Conservation (phyloP, 1,284 basidiomycete genomes). For the Entoloma clypeatum region DNA sequence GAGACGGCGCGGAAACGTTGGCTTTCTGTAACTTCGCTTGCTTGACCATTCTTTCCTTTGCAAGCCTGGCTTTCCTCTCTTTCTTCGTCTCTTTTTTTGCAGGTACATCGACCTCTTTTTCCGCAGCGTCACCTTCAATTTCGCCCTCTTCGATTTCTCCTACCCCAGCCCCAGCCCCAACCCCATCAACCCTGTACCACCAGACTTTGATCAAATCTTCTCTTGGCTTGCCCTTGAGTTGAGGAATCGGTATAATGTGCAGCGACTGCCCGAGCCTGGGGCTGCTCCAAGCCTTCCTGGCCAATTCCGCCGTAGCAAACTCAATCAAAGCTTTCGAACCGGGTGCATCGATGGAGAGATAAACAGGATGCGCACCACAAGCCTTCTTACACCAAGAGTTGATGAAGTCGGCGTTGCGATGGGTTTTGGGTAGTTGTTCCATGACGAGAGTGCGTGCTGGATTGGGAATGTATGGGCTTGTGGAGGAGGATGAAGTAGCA, state of each 20-base stretch:
- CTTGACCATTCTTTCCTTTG: constrained; percentile 33
- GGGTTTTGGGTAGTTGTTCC: constrained; percentile 52
- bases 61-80: constrained; percentile 36
- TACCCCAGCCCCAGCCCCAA: constrained; percentile 35
- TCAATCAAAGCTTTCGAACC: constrained; percentile 51
- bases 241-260: constrained; percentile 27
- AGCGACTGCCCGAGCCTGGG: constrained; percentile 35
- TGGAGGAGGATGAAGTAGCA: constrained; percentile 6
- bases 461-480: constrained; percentile 34
- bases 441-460: constrained; percentile 54
- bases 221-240: constrained; percentile 41
- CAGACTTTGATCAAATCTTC: constrained; percentile 49
- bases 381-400: constrained; percentile 44
- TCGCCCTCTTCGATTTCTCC: constrained; percentile 40
- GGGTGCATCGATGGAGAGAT: constrained; percentile 35
- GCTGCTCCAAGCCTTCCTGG: constrained; percentile 48
- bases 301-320: constrained; percentile 43
- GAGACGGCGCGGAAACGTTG: constrained; percentile 2
- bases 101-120: constrained; percentile 18
- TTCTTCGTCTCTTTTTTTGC: constrained; percentile 37
- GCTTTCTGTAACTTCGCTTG: constrained; percentile 9
- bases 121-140: constrained; percentile 29
- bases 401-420: constrained; percentile 41
- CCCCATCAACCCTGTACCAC: constrained; percentile 45
- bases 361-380: constrained; percentile 33